A percentile compares a stretch with the other conserved stretches of the same genome.
Conservation (phyloP, 2,329 filamentous ascomycete species). For the Exophiala phaeomuriformis region DNA sequence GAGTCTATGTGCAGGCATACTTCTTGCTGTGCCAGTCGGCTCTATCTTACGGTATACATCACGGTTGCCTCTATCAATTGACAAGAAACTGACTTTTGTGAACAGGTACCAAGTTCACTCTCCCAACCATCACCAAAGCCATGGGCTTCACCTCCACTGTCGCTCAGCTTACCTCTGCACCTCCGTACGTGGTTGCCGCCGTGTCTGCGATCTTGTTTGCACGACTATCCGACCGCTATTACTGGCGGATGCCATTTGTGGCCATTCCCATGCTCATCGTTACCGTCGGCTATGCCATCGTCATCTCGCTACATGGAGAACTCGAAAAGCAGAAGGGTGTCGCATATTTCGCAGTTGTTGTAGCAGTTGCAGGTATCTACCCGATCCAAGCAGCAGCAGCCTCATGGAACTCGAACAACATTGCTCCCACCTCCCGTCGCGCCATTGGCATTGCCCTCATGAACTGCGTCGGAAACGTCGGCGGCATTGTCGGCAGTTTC, state of each 20-base stretch:
- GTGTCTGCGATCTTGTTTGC: slow-evolving; percentile 62
- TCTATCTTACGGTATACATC: slow-evolving; percentile 3
- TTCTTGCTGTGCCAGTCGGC: slow-evolving; percentile 22
- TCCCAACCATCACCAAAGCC: slow-evolving; percentile 37
- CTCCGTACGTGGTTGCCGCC: slow-evolving; percentile 65
- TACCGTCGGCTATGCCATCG: slow-evolving; percentile 67
- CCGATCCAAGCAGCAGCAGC: slow-evolving; percentile 28
- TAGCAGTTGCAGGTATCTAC: slow-evolving; percentile 26
- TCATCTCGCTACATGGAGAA: slow-evolving; percentile 36
- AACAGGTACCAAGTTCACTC: slow-evolving; percentile 42
- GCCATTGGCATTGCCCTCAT: slow-evolving; percentile 41
- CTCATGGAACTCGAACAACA: slow-evolving; percentile 29
- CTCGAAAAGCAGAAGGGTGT: slow-evolving; percentile 24
- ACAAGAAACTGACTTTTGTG: background rate
- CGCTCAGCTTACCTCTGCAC: slow-evolving; percentile 66
- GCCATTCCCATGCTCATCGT: slow-evolving; percentile 60
- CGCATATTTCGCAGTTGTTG: slow-evolving; percentile 27
- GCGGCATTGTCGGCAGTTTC: slow-evolving; percentile 35
- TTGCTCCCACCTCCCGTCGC: slow-evolving; percentile 25
- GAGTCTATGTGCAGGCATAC: slow-evolving; percentile 35
- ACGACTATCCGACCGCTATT: slow-evolving; percentile 66
- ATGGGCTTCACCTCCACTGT: slow-evolving; percentile 41
- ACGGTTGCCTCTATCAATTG: background rate
- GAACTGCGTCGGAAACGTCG: slow-evolving; percentile 34
- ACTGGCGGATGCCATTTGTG: slow-evolving; percentile 68